phyloP scores from a whole-genome alignment of 345 rosid species.

The Populus tremula region DNA sequence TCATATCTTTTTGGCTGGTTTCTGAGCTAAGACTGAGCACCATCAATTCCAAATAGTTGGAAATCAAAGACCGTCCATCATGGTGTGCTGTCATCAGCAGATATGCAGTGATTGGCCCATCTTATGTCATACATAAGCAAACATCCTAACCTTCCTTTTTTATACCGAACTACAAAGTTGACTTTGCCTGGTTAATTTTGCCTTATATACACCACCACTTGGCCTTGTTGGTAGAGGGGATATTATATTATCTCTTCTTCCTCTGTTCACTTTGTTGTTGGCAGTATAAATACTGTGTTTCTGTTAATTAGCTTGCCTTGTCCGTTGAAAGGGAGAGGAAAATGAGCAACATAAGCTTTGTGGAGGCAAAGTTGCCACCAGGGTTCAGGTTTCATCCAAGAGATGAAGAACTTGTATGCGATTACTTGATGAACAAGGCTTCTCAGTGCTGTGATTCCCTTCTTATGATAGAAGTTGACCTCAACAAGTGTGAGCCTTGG shows the following conservation, averaged over 20 bases:
- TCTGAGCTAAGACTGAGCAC: neutral
- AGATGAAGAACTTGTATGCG: slow-evolving; percentile 89
- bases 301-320: neutral
- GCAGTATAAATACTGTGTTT: neutral
- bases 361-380: slow-evolving; percentile 62
- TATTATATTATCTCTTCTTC: neutral
- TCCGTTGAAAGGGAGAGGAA: neutral
- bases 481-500: slow-evolving; percentile 97
- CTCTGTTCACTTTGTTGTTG: neutral
- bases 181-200: neutral
- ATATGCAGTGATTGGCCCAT: neutral
- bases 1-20: neutral
- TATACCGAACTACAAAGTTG: slow-evolving; percentile 7
- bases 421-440: slow-evolving; percentile 67
- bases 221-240: neutral
- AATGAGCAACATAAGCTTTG: slow-evolving; percentile 26
- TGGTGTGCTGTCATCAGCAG: neutral
- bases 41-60: neutral
- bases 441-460: slow-evolving; percentile 23
- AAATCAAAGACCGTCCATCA: neutral
- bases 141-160: neutral
- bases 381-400: slow-evolving; percentile 91
- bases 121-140: neutral
- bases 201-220: slow-evolving; percentile 3
- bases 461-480: slow-evolving; percentile 72